Base-by-base conservation (phyloP, 1,139 yeast genomes). In the Blastobotrys petasosporus region DNA sequence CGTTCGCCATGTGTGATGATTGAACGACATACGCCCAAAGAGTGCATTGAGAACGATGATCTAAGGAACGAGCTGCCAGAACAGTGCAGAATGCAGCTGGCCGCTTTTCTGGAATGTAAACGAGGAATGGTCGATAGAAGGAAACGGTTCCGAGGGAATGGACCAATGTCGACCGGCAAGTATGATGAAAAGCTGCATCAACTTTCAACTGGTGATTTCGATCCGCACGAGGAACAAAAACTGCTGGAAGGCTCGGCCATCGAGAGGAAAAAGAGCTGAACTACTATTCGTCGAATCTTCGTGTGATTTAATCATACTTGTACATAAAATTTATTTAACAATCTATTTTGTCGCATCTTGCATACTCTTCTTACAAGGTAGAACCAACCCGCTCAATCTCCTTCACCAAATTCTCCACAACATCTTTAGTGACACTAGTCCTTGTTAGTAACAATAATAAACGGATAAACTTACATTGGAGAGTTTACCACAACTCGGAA, bases 1-100 rank as follows among this genome's bases (percentile, higher is more conserved):
- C 74, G 97, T 63, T 88, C 97, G 4, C 97, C 97, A 12, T 92
- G 98, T 66, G 98, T 92, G 47, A 75, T 92, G 70, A 76, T 92
- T 35, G 86, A 92, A 53, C 73, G 98, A 53, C 76, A 92, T 65
- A 85, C 88, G 2, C 98, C 98, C 3, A 83, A 85, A 54, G 82
- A 87, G 51, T 92, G 98, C 62, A 67, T 90, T 23, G 83, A 85
- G 38, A 75, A 88, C 54, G 95, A 96, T 1, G 83, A 82, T 52
- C 73, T 92, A 41, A 73, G 81, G 47, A 74, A 75, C 48, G 83
- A 85, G 41, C 70, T 92, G 32, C 98, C 98, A 0, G 95, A 86
- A 61, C 75, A 88, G 44, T 92, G 98, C 60, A 75, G 82, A 42
- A 88, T 94, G 29, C 87, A 86, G 57, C 78, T 90, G 70, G 75